phyloP scores from a whole-genome alignment of 192 early-diverging fungal species.

The Lobosporangium transversale region DNA sequence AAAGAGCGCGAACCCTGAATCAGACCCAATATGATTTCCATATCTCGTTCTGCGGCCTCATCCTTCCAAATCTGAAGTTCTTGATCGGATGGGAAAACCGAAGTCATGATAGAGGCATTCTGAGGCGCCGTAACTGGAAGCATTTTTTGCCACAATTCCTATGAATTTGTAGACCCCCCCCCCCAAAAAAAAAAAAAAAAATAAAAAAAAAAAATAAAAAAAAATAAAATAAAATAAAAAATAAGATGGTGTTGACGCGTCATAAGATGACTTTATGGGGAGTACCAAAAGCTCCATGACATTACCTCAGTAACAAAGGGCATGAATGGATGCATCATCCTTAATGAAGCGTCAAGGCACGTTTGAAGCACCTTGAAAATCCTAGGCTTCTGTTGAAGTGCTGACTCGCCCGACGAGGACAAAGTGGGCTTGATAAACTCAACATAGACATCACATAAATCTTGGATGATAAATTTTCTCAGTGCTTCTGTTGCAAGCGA shows the following conservation, averaged over 20 bases:
- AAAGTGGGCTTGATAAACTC: constrained; percentile 87
- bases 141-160: constrained; percentile 69
- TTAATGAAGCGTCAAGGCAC: constrained; percentile 79
- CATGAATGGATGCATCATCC: constrained; percentile 96
- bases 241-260: too few species aligned
- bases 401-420: constrained; percentile 62
- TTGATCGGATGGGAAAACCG: constrained; percentile 51
- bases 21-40: constrained; percentile 57
- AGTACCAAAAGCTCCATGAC: too few species aligned
- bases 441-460: constrained; percentile 96
- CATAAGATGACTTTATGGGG: too few species aligned
- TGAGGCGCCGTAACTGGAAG: constrained; percentile 4
- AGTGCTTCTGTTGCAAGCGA: constrained; percentile 82
- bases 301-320: constrained; percentile 96
- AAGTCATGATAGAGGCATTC: constrained; percentile 58
- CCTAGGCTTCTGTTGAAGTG: constrained; percentile 62
- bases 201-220: background rate
- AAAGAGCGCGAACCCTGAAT: constrained; percentile 64
- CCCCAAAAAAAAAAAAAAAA: too few species aligned
- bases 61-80: constrained; percentile 49
- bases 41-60: constrained; percentile 55
- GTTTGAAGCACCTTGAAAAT: constrained; percentile 68
- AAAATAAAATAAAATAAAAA: background rate
- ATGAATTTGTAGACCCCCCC: background rate
- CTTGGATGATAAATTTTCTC: constrained; percentile 89